These are phyloP conservation scores for Cornus suecica DNA, from an alignment of 148 eudicot genomes.

Conservation along the genomic window DNA sequence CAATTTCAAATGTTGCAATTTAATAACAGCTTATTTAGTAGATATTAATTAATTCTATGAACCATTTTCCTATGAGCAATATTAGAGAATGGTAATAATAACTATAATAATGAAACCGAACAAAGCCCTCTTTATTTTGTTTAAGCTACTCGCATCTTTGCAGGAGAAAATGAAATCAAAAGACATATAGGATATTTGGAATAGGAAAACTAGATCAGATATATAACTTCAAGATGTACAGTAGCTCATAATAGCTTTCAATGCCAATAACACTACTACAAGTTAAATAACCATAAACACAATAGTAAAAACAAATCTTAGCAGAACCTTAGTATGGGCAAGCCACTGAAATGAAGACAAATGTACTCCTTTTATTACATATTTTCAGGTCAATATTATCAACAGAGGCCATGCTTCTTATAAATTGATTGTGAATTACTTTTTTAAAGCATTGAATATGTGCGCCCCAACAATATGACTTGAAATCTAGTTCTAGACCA, in stretches of 20 bases:
- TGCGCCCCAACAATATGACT: background rate
- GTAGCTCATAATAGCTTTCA: background rate
- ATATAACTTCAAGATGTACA: background rate
- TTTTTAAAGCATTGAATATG: background rate
- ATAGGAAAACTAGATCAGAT: background rate
- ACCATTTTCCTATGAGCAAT: too few species aligned
- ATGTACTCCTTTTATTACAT: background rate
- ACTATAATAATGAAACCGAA: background rate
- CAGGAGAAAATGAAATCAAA: background rate
- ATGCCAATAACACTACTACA: background rate
- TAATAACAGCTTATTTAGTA: too few species aligned
- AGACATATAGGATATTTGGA: background rate
- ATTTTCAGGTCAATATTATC: background rate
- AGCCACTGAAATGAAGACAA: background rate
- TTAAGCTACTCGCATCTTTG: background rate
- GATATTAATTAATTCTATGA: too few species aligned
- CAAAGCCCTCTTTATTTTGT: background rate
- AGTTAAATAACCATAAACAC: background rate
- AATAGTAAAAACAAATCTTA: background rate
- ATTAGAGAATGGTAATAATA: background rate
- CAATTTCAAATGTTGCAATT: background rate
- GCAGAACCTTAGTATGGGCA: background rate
- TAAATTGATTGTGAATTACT: background rate
- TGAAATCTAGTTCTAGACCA: background rate
- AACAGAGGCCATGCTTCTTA: background rate